Evolutionary conservation across 2,329 filamentous ascomycete genomes (phyloP), one percentile per base, ranked within the genome.

Genomic region (Thelonectria discophora): DNA sequence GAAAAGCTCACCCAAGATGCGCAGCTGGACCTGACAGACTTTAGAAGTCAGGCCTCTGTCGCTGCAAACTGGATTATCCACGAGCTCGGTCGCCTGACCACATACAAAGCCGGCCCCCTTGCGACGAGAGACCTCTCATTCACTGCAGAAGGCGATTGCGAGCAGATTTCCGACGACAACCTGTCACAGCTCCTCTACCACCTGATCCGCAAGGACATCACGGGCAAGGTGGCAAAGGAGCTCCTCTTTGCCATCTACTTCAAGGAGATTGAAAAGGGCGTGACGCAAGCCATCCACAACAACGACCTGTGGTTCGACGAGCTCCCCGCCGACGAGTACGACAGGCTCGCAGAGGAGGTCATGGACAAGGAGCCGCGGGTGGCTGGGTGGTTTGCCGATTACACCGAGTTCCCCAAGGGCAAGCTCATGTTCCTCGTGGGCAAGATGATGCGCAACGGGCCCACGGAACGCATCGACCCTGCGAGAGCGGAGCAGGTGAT

Each of bases 51-150:
- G 56, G 81, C 83, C 10, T 76, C 79, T 5, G 75, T 88, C 5
- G 82, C 81, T 5, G 82, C 82, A 3, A 90, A 89, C 70, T 90
- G 87, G 90, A 88, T 91, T 47, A 81, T 93, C 30, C 90, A 94
- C 70, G 90, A 93, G 70, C 82, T 93, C 3, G 91, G 90, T 8
- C 88, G 89, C 2, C 77, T 93, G 11, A 87, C 86, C 12, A 82
- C 85, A 1, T 84, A 86, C 63, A 77, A 79, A 66, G 71, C 76
- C 43, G 68, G 75, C 34, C 64, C 75, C 2, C 64, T 76, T 15
- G 74, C 74, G 15, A 65, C 69, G 5, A 68, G 72, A 11, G 75
- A 78, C 32, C 63, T 78, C n/a, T 65, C 59, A 5, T 79, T 84
- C 62, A 81, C 81, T 0, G 67, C 78, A 2, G 77, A 82, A 2